phyloP scores from a whole-genome alignment of 345 rosid species.

The Pugionium cornutum region DNA sequence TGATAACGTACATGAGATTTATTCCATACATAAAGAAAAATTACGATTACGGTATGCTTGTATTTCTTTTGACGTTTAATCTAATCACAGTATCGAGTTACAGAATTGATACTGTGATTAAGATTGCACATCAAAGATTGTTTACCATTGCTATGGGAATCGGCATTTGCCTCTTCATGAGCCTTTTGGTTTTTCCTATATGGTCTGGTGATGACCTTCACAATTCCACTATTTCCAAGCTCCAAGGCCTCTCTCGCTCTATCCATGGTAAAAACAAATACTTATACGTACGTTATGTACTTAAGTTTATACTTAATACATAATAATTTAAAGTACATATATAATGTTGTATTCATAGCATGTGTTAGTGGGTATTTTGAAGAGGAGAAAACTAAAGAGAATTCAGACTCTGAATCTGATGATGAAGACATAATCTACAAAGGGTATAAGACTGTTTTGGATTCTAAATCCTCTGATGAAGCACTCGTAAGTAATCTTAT shows the following conservation, averaged over 20 bases:
- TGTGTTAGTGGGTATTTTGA: slow-evolving; percentile 69
- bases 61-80: slow-evolving; percentile 82
- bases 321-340: too few species aligned
- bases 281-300: too few species aligned
- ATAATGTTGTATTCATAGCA: slow-evolving; percentile 30
- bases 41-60: slow-evolving; percentile 79
- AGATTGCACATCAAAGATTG: slow-evolving; percentile 60
- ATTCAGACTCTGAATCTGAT: slow-evolving; percentile 31
- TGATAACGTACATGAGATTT: slow-evolving; percentile 73
- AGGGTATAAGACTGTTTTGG: slow-evolving; percentile 73
- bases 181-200: slow-evolving; percentile 61
- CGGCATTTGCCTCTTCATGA: slow-evolving; percentile 70
- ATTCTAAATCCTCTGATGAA: slow-evolving; percentile 78
- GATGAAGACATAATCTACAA: slow-evolving; percentile 60
- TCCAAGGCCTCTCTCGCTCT: slow-evolving; percentile 67
- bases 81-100: slow-evolving; percentile 81
- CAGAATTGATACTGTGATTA: slow-evolving; percentile 52
- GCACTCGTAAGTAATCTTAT: slow-evolving; percentile 49
- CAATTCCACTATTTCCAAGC: slow-evolving; percentile 56
- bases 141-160: slow-evolving; percentile 73
- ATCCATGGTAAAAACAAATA: slow-evolving; percentile 52
- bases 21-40: slow-evolving; percentile 78
- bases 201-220: slow-evolving; percentile 96
- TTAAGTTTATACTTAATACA: too few species aligned
- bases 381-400: slow-evolving; percentile 36